Percentiles rank a stretch among this genome's conserved stretches.
phyloP scores from a whole-genome alignment of 139 green algal species.

The Nannochloris sp. region DNA sequence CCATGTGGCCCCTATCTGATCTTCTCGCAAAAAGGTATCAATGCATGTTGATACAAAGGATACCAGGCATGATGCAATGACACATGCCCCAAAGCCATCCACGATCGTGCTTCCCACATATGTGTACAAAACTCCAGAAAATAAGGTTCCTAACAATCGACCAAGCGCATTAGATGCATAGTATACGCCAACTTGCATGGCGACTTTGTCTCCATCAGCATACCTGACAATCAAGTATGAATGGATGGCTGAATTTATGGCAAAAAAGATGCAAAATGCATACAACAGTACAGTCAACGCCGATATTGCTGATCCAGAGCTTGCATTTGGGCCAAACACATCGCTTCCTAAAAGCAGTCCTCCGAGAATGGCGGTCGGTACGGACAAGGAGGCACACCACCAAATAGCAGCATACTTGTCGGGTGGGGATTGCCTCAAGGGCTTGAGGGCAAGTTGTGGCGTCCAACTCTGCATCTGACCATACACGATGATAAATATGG shows the following conservation, averaged over 20 bases:
- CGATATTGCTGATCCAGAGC: constrained; percentile 6
- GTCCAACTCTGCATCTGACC: constrained; percentile 71
- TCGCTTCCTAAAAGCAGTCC: constrained; percentile 40
- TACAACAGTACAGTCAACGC: constrained; percentile 37
- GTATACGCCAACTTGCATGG: constrained; percentile 79
- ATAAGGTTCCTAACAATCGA: constrained; percentile 62
- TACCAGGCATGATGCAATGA: constrained; percentile 55
- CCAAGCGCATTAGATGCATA: constrained; percentile 77
- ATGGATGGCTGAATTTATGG: constrained; percentile 75
- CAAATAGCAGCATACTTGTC: constrained; percentile 61
- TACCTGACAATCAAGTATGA: constrained; percentile 74
- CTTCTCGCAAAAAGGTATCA: constrained; percentile 41
- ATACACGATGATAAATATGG: constrained; percentile 55
- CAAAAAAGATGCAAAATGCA: constrained; percentile 74
- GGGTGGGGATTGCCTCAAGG: constrained; percentile 60
- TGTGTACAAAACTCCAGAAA: constrained; percentile 66
- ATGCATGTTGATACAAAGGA: constrained; percentile 28
- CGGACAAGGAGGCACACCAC: constrained; percentile 54
- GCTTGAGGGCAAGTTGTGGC: constrained; percentile 59
- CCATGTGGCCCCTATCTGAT: constrained; percentile 6
- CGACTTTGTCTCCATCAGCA: constrained; percentile 66
- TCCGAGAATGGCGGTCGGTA: constrained; percentile 42
- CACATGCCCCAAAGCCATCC: constrained; percentile 66
- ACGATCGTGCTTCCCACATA: constrained; percentile 44
- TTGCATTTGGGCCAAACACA: constrained; percentile 29